A percentile compares a stretch with the other conserved stretches of the same genome.
Conservation (phyloP, 441 rosid species). For the Gossypium aridum region DNA sequence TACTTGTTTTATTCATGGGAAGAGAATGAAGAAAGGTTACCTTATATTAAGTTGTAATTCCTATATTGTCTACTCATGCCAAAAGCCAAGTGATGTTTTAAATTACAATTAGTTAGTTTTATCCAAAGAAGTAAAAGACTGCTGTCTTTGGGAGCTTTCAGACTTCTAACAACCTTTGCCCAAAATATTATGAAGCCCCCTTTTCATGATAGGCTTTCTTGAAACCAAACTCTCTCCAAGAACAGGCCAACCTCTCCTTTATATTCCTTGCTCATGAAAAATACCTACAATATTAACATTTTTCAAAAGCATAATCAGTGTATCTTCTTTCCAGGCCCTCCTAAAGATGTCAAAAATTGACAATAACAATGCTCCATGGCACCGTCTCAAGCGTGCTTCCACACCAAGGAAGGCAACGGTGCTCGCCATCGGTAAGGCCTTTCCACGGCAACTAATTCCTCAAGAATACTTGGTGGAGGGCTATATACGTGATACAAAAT, state of each 20-base stretch:
- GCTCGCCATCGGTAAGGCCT: conserved; percentile 86
- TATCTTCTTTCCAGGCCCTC: conserved; percentile 10
- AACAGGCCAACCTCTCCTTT: conserved; percentile 30
- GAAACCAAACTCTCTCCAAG: conserved; percentile 56
- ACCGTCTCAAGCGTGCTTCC: conserved; percentile 34
- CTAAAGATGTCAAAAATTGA: conserved; percentile 36
- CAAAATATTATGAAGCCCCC: conserved; percentile 37
- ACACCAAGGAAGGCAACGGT: conserved; percentile 72
- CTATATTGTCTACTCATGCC: neutral
- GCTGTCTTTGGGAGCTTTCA: neutral
- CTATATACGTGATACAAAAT: conserved; percentile 74
- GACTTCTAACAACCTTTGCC: conserved; percentile 7
- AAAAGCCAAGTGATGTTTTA: neutral
- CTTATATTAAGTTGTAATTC: neutral
- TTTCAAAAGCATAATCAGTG: conserved; percentile 1
- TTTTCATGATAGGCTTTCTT: conserved; percentile 40
- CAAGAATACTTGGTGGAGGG: conserved; percentile 89
- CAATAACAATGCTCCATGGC: conserved; percentile 24
- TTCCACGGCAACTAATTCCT: conserved; percentile 72
- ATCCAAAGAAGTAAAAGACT: neutral
- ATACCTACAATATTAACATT: conserved; percentile 2
- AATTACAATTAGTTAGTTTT: conserved; percentile 21
- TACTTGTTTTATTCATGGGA: neutral
- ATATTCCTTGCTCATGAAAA: conserved; percentile 26
- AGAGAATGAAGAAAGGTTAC: neutral